Evolutionary conservation across 192 early-diverging fungal species (phyloP).

Genomic region (Diversispora eburnea): DNA sequence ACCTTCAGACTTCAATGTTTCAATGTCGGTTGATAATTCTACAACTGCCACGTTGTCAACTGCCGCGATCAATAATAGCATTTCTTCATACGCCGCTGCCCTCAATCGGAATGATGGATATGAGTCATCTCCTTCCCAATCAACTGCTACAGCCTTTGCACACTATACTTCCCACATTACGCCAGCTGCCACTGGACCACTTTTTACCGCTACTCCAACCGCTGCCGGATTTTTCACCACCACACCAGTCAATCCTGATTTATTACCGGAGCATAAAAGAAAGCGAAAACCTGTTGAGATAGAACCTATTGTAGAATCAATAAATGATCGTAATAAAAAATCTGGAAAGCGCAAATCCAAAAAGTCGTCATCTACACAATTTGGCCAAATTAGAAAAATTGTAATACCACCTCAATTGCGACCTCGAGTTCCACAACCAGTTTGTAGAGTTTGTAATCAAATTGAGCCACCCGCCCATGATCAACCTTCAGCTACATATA

Average conservation of each 20-base stretch:
- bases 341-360: neutral
- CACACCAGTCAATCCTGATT: neutral
- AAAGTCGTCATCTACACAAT: neutral
- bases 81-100: neutral
- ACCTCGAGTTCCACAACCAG: slow-evolving; percentile 21
- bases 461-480: neutral
- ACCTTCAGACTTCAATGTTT: too few relatives aligned
- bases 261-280: neutral
- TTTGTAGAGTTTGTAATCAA: slow-evolving; percentile 10
- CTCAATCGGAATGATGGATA: neutral
- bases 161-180: neutral
- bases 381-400: neutral
- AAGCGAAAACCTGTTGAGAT: neutral
- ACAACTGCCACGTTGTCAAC: neutral
- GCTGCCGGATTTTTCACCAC: neutral
- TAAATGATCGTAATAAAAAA: neutral
- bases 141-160: neutral
- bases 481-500: slow-evolving; percentile 5
- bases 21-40: too few relatives aligned
- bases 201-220: neutral
- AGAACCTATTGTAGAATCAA: neutral
- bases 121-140: neutral
- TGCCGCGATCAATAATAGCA: neutral
- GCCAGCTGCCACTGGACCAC: neutral
- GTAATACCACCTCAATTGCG: neutral